Percentiles rank a stretch among this genome's conserved stretches.
phyloP scores from a whole-genome alignment of 495 filamentous ascomycete genomes.

The Xylaria grammica region DNA sequence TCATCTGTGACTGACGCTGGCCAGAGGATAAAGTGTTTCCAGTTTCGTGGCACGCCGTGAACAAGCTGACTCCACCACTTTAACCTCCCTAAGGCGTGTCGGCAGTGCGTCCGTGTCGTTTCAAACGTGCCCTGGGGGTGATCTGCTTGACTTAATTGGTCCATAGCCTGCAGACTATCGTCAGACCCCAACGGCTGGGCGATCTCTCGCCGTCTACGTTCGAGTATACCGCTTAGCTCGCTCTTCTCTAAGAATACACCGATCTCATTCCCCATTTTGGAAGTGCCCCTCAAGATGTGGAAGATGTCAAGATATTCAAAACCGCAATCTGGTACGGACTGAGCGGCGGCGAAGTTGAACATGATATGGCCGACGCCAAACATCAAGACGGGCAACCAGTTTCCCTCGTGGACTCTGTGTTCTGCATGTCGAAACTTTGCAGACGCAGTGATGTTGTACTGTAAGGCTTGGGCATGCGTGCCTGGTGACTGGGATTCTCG shows the following conservation, averaged over 20 bases:
- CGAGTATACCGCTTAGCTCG: conserved; percentile 3
- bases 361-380: conserved; percentile 34
- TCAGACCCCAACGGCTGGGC: background rate
- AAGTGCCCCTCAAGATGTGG: conserved; percentile 26
- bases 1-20: conserved; percentile 27
- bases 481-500: background rate
- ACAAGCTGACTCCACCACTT: conserved; percentile 27
- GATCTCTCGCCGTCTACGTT: background rate
- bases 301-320: conserved; percentile 28
- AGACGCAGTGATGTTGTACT: conserved; percentile 30
- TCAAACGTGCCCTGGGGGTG: conserved; percentile 21
- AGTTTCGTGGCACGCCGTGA: conserved; percentile 26
- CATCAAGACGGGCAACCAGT: conserved; percentile 32
- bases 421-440: conserved; percentile 25
- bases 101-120: conserved; percentile 20
- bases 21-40: conserved; percentile 32
- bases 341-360: conserved; percentile 29
- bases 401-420: conserved; percentile 25
- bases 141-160: conserved; percentile 18
- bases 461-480: conserved; percentile 20
- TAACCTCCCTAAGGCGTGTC: conserved; percentile 18
- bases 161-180: conserved; percentile 17
- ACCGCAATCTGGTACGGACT: conserved; percentile 6
- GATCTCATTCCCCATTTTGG: conserved; percentile 23
- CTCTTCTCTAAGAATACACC: conserved; percentile 28